Conservation (phyloP, 768 basidiomycete genomes). For the Exidia glandulosa region DNA sequence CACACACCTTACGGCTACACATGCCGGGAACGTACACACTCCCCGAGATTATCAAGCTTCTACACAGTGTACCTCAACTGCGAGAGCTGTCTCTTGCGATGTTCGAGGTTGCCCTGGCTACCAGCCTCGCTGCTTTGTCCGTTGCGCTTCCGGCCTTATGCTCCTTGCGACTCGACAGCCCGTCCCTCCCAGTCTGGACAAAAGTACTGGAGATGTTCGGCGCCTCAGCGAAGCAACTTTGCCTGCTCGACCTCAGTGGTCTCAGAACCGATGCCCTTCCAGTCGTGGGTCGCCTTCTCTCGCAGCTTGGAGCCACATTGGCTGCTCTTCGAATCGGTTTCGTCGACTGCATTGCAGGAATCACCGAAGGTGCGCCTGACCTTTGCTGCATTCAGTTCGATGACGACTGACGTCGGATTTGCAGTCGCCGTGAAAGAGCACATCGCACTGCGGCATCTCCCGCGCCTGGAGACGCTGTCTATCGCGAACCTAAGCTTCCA, state of each 20-base stretch:
- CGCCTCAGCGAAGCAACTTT: no score
- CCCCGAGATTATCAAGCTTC: background rate
- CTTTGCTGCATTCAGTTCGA: background rate
- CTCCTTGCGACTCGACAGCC: no score
- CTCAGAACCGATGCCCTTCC: background rate
- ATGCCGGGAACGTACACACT: background rate
- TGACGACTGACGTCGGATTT: background rate
- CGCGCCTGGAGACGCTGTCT: background rate
- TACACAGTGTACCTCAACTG: background rate
- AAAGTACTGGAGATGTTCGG: no score
- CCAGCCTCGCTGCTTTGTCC: no score
- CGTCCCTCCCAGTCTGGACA: no score
- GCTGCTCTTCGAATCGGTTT: background rate
- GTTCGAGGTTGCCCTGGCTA: no score
- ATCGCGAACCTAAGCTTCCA: background rate
- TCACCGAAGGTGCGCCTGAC: background rate
- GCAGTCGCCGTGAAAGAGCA: background rate
- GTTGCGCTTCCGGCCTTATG: no score
- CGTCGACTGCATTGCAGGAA: background rate
- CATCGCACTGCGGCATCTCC: background rate
- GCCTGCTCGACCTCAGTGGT: background rate
- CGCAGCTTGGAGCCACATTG: background rate
- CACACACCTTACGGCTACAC: background rate
- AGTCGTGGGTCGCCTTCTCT: background rate
- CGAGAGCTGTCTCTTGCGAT: background rate